Conservation (phyloP, 495 filamentous ascomycete species). For the Oleoguttula mirabilis region DNA sequence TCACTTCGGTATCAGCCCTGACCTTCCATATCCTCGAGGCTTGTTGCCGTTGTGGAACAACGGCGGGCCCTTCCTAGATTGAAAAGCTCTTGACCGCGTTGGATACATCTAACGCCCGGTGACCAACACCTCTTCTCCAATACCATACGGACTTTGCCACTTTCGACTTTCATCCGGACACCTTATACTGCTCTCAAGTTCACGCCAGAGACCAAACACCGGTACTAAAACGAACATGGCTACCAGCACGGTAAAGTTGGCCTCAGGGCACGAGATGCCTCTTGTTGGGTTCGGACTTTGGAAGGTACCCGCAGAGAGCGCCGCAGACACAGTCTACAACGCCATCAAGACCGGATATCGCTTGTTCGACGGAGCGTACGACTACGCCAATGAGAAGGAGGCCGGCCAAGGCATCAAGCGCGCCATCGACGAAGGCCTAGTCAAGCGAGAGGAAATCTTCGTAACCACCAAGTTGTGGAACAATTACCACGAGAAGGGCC, state of each 20-base stretch:
- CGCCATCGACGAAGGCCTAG: constrained; percentile 71
- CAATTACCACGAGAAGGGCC: constrained; percentile 46
- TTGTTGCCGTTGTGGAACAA: too few species aligned
- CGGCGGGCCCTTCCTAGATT: too few species aligned
- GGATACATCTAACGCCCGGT: too few species aligned
- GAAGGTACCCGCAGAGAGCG: constrained; percentile 54
- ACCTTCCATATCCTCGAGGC: too few species aligned
- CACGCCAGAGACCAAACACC: too few species aligned
- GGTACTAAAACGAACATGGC: too few species aligned
- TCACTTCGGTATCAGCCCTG: too few species aligned
- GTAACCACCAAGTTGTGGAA: constrained; percentile 87
- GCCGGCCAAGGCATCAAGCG: constrained; percentile 68
- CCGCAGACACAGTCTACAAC: constrained; percentile 68
- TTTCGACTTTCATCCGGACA: too few species aligned
- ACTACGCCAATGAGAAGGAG: constrained; percentile 80
- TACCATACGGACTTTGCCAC: too few species aligned
- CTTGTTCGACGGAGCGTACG: constrained; percentile 73
- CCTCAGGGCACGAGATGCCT: constrained; percentile 45
- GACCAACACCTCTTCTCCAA: too few species aligned
- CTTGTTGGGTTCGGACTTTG: constrained; percentile 69
- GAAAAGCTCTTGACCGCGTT: too few species aligned
- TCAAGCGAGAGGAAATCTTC: constrained; percentile 78
- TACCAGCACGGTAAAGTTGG: background rate
- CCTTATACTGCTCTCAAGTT: too few species aligned
- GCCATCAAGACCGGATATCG: constrained; percentile 76